Conservation (phyloP, 129 eudicot species). For the Pittosporum tobira region DNA sequence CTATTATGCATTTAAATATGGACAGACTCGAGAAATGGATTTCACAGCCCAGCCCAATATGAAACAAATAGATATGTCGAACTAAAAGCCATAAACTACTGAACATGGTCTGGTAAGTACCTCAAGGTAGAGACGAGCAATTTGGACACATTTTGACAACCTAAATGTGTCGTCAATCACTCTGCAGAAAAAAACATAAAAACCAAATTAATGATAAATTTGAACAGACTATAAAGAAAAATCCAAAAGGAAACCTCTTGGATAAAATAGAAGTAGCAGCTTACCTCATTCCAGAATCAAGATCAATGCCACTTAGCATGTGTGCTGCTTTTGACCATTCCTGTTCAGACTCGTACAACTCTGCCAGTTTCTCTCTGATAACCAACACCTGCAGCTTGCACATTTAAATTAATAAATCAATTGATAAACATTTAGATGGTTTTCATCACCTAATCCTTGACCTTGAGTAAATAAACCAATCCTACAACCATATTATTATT, state of each 20-base stretch:
- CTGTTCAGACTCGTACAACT: slow-evolving; percentile 85
- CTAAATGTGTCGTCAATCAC: slow-evolving; percentile 85
- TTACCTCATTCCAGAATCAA: slow-evolving; percentile 96
- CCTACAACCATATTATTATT: no score
- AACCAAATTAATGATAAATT: neutral
- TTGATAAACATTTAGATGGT: neutral
- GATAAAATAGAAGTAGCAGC: neutral
- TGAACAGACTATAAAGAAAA: neutral
- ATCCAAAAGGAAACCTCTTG: neutral
- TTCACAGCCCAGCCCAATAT: neutral
- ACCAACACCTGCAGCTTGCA: slow-evolving; percentile 57
- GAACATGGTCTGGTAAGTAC: slow-evolving; percentile 23
- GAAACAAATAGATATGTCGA: neutral
- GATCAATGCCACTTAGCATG: slow-evolving; percentile 97
- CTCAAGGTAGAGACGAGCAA: slow-evolving; percentile 96
- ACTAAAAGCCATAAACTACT: neutral
- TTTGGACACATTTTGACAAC: slow-evolving; percentile 86
- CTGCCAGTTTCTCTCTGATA: slow-evolving; percentile 92
- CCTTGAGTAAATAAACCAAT: no score
- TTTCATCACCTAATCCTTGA: neutral
- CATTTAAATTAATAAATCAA: neutral
- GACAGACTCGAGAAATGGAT: neutral
- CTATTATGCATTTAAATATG: neutral
- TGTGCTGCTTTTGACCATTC: slow-evolving; percentile 95
- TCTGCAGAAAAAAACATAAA: slow-evolving; percentile 30